Evolutionary conservation across 257 asterid species (phyloP).

Genomic region (Eustoma russellianum): DNA sequence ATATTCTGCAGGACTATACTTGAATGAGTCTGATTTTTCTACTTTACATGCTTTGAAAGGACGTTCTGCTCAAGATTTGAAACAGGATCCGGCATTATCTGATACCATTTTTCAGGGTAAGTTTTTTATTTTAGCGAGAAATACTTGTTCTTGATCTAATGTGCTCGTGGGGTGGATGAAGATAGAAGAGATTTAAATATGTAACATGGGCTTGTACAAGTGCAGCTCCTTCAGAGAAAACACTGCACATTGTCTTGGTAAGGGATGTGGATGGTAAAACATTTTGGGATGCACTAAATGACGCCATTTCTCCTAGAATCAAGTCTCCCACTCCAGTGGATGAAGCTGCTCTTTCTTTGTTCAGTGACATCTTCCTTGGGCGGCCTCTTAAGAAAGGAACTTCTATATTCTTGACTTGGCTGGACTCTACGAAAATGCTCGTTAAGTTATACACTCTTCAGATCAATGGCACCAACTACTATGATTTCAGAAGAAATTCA

Average conservation of each 20-base stretch:
- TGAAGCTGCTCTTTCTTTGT: conserved; percentile 57
- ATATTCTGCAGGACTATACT: conserved; percentile 75
- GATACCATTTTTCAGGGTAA: conserved; percentile 64
- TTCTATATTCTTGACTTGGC: conserved; percentile 76
- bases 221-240: conserved; percentile 78
- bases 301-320: conserved; percentile 78
- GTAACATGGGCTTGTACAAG: conserved; percentile 11
- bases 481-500: too few relatives aligned
- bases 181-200: too few relatives aligned
- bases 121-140: background rate
- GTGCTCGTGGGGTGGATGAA: too few relatives aligned
- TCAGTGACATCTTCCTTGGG: conserved; percentile 56
- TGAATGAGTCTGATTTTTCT: conserved; percentile 39
- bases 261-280: conserved; percentile 91
- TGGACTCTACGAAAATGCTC: conserved; percentile 65
- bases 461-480: background rate
- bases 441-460: conserved; percentile 35
- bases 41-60: conserved; percentile 63
- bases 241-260: too few relatives aligned
- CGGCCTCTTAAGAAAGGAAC: conserved; percentile 73
- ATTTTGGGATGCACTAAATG: conserved; percentile 91
- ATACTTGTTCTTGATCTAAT: too few relatives aligned
- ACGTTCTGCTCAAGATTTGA: conserved; percentile 40
- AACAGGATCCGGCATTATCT: conserved; percentile 47
- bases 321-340: conserved; percentile 44